Conservation (phyloP, 2,329 filamentous ascomycete genomes). For the Xylaria sp. region DNA sequence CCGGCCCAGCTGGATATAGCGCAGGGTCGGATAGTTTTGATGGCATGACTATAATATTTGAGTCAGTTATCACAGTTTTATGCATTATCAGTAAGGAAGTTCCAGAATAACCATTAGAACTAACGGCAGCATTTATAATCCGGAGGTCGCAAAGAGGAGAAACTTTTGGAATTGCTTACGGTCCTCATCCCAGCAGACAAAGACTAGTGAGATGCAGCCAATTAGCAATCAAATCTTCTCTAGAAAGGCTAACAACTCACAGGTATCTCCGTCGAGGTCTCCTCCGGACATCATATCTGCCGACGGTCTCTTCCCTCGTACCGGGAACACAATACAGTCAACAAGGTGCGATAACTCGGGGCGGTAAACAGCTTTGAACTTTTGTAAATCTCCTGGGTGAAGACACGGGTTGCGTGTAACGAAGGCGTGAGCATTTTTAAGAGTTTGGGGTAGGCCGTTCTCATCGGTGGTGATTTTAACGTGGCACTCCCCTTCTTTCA, state of each 20-base stretch:
- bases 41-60: conserved; percentile 1
- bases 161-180: background rate
- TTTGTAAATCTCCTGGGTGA: conserved; percentile 19
- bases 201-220: background rate
- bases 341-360: conserved; percentile 15
- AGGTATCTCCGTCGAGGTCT: conserved; percentile 16
- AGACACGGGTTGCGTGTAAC: conserved; percentile 19
- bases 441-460: conserved; percentile 11
- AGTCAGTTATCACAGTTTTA: background rate
- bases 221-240: background rate
- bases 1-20: conserved; percentile 7
- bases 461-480: conserved; percentile 19
- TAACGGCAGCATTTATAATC: background rate
- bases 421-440: conserved; percentile 9
- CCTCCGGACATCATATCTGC: conserved; percentile 22
- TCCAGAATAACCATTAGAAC: too few relatives aligned
- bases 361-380: conserved; percentile 1
- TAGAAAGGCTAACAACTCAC: background rate
- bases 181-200: conserved; percentile 18
- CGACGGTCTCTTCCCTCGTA: conserved; percentile 11
- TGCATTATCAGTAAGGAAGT: too few relatives aligned
- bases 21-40: conserved; percentile 12
- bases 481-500: conserved; percentile 16
- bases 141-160: background rate
- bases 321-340: conserved; percentile 19